Evolutionary conservation across 495 filamentous ascomycete species (phyloP), one percentile per base, ranked within the genome.

Genomic region (Aspergillus leporis): DNA sequence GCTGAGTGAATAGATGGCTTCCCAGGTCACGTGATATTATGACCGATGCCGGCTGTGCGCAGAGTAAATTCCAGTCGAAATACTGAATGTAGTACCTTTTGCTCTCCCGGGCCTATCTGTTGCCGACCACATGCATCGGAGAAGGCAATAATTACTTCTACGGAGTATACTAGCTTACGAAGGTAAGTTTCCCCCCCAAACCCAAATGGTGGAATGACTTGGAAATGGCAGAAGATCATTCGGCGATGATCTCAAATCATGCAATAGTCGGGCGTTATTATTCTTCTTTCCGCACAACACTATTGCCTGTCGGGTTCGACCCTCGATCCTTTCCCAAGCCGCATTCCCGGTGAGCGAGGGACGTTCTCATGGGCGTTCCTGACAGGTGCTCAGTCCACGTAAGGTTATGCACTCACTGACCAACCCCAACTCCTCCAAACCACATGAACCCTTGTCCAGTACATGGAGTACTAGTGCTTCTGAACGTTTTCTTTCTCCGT

Each of bases 301-400:
- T 32, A 48, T 32, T 28, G 53, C 32, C 30, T 45, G 53, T 43
- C 64, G 51, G 60, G 43, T 65, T 63, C 60, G 70, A 69, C 68
- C 69, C 51, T 63, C 60, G 70, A 69, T 69, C 69, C 51, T 70
- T 70, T 62, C 67, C 73, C 51, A 62, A 64, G 60, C 57, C 46
- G 58, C 57, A 54, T 50, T 40, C 28, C 60, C 73, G 73, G 73
- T 75, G 73, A 69, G 65, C 25, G 25, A 6, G 25, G 25, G 25
- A 28, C 38, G 55, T 53, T 32, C 40, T 50, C 56, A 6, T 3
- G 25, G 25, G 6, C 38, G 55, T 53, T 32, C 40, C 54, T 59
- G 31, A 56, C 55, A 55, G 46, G 59, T 23, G 51, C 48, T 12
- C 40, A 8, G 10, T 14, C 23, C 57, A 38, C 18, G 41, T 53